Conservation (phyloP, 2,329 filamentous ascomycete genomes). For the Pyrenochaeta sp. region DNA sequence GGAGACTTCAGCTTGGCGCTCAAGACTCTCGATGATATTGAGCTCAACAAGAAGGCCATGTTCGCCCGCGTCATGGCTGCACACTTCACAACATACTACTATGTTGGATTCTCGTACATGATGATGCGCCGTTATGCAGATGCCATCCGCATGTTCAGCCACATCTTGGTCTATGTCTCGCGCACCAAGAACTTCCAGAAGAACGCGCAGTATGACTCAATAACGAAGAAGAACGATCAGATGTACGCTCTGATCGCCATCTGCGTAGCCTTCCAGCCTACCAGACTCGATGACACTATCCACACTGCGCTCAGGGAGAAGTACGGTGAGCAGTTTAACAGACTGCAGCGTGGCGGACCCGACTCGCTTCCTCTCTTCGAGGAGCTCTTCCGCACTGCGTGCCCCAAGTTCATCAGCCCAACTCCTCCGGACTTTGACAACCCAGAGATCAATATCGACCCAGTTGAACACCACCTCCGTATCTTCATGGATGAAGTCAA, state of each 20-base stretch:
- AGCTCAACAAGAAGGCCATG: slow-evolving; percentile 99
- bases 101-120: slow-evolving; percentile 99
- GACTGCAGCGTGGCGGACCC: slow-evolving; percentile 93
- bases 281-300: slow-evolving; percentile 96
- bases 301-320: slow-evolving; percentile 98
- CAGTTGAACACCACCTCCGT: slow-evolving; percentile 93
- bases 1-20: slow-evolving; percentile 98
- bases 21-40: slow-evolving; percentile 98
- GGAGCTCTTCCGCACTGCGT: slow-evolving; percentile 96
- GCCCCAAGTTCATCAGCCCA: slow-evolving; percentile 99
- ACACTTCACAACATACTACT: slow-evolving; percentile 99
- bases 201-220: slow-evolving; percentile 96
- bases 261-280: slow-evolving; percentile 97
- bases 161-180: slow-evolving; percentile 98
- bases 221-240: slow-evolving; percentile 99
- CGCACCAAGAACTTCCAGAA: slow-evolving; percentile 99
- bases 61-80: slow-evolving; percentile 99
- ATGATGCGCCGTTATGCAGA: slow-evolving; percentile 99
- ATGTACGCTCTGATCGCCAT: slow-evolving; percentile 99
- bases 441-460: slow-evolving; percentile 93
- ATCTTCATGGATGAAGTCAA: slow-evolving; percentile 99
- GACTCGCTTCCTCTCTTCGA: slow-evolving; percentile 96
- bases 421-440: slow-evolving; percentile 98
- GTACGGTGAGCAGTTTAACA: slow-evolving; percentile 97
- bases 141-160: slow-evolving; percentile 99